Base-by-base conservation (phyloP, 2,329 filamentous ascomycete genomes). In the Beauveria varroae region DNA sequence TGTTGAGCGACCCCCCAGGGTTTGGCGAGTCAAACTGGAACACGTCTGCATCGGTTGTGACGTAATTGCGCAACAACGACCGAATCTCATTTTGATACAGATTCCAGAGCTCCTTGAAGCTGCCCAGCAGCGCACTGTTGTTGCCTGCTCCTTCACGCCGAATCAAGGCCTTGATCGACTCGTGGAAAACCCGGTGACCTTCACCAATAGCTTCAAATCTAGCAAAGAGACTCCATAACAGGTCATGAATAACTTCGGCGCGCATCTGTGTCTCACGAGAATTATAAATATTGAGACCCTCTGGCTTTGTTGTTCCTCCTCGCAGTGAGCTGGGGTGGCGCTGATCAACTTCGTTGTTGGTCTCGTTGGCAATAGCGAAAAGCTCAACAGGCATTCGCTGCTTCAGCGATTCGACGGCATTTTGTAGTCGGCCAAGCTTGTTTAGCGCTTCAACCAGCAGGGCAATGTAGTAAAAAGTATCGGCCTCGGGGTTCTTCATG, bases 151-250 rank as follows among this genome's bases (percentile, higher is more conserved):
- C 89, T 70, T 98, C 93, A 55, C 96, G 86, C 64, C 88, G 86
- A 59, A 93, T 86, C 62, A 99, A 90, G 1, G 90, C 90, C 64
- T 88, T 88, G 69, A 97, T 88, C 52, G 96, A 89, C 72, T 98
- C 95, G 73, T 98, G 92, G 62, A 98, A 86, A 0, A 97, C 88
- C 47, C 96, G 88, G 71, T 99, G 95, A 2, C 93, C 91, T 76
- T 99, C 96, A 5, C 92, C 91, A 66, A 99, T 98, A 8, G 95
- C 91, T 73, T 98, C 95, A 65, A 99, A 98, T 68, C 97, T 97
- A 49, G 93, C 93, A 72, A 96, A 99, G 1, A 99, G 75, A 0
- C 91, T 93, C 86, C 89, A 96, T 2, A 99, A 78, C 51, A 98
- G 83, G 69, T 99, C 95, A 65, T 95, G 90, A 54, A 99, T 88